These are phyloP conservation scores for Fusarium sp. DNA, from an alignment of 2,329 filamentous ascomycete genomes.

Conservation along the genomic window DNA sequence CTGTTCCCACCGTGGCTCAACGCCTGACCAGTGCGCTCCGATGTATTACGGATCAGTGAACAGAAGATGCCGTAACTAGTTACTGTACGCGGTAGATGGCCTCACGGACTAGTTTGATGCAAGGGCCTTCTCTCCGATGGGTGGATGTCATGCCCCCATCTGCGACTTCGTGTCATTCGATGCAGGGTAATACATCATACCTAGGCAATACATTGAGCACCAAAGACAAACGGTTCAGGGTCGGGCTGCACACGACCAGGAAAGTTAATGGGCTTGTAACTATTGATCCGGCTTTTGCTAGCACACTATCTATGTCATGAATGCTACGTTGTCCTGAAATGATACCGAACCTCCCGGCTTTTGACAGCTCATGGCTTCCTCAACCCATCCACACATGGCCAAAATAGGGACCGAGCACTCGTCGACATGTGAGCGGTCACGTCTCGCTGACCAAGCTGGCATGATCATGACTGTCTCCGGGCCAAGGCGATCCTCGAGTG, in stretches of 20 bases:
- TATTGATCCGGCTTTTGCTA: neutral
- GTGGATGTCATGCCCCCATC: neutral
- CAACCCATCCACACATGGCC: neutral
- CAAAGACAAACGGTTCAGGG: neutral
- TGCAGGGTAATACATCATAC: constrained; percentile 6
- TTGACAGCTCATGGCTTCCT: neutral
- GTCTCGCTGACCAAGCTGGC: neutral
- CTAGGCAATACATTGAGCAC: neutral
- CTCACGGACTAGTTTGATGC: neutral
- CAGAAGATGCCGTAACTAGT: neutral
- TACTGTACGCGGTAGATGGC: neutral
- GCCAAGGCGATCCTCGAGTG: neutral
- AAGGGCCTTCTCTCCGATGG: neutral
- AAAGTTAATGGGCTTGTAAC: neutral
- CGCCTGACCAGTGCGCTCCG: neutral
- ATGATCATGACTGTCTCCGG: neutral
- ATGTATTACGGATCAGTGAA: constrained; percentile 1
- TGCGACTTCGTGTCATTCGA: neutral
- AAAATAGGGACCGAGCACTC: neutral
- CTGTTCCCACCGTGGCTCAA: neutral
- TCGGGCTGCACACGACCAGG: neutral
- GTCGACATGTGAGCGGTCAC: neutral
- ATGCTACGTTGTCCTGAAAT: neutral
- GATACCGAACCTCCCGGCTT: neutral
- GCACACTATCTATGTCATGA: neutral